Evolutionary conservation across 768 basidiomycete species (phyloP), one percentile per base, ranked within the genome.

Genomic region (Mycena amicta): DNA sequence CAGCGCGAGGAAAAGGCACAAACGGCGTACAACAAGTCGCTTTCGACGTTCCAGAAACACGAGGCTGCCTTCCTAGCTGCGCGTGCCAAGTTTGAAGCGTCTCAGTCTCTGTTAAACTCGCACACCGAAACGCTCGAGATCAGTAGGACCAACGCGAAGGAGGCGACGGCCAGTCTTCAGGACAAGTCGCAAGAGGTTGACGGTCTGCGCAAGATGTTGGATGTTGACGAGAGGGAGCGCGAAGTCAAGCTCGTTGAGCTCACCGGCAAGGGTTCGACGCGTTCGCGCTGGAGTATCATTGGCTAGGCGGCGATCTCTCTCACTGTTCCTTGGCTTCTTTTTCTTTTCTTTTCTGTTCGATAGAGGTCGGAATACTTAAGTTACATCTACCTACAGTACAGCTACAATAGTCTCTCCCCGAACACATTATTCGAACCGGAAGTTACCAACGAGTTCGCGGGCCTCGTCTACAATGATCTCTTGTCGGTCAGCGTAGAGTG

Each of bases 121-220:
- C 77, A 81, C 53, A 75, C 75, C 22, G 81, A 83, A 56, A 70
- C 75, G 3, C 69, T 90, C 25, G 82, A 84, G 25, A 74, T 75
- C 1, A 73, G 81, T 20, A 78, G 81, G 43, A 76, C 79, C 25
- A 83, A 81, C 5, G 85, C 87, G 2, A 76, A 69, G 52, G 80
- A 86, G 52, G 79, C 83, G 23, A 89, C 88, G 1, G 77, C 83
- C 51, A 81, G 80, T 63, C 74, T 92, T 53, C 80, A 85, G 51
- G 85, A 86, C 54, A 92, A 92, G 77, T 80, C 81, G n/a, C 79
- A 82, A 53, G 89, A 92, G 66, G 80, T 93, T 2, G 89, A 92
- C 63, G 79, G 80, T 60, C 69, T 92, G 52, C 75, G 89, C 28
- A 75, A 77, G 20, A 79, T 85, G 64, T 86, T 88, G 67, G 83